A percentile compares a stretch with the other conserved stretches of the same genome.
These are phyloP conservation scores for Cajanus cajan DNA, from an alignment of 306 rosid species.

Conservation along the genomic window DNA sequence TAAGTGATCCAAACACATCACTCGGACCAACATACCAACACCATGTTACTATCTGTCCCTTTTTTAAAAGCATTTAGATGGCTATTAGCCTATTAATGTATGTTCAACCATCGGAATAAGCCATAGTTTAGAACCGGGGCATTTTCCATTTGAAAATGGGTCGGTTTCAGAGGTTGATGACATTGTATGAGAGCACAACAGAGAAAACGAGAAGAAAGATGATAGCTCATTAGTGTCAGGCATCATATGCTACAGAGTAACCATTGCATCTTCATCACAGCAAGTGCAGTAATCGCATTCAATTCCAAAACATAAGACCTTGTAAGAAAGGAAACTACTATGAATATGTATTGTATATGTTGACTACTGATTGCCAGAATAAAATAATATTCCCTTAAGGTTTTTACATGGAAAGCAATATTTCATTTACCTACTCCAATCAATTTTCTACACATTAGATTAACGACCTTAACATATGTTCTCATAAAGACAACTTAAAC, in stretches of 20 bases:
- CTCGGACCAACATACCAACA: too few relatives aligned
- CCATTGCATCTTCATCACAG: conserved; percentile 15
- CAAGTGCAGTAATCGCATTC: background rate
- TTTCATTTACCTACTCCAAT: conserved; percentile 19
- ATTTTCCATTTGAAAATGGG: background rate
- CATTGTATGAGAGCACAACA: background rate
- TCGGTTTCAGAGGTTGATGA: background rate
- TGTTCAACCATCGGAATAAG: background rate
- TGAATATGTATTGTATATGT: background rate
- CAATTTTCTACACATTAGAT: background rate
- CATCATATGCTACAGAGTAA: background rate
- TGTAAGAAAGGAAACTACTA: conserved; percentile 3
- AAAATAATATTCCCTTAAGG: conserved; percentile 22
- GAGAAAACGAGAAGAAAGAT: background rate
- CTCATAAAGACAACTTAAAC: conserved; percentile 4
- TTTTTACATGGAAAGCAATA: conserved; percentile 22
- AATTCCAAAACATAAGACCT: background rate
- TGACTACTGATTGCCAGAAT: conserved; percentile 4
- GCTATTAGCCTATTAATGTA: background rate
- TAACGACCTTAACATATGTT: conserved; percentile 22
- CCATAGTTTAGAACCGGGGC: background rate
- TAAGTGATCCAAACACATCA: too few relatives aligned
- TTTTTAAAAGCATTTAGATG: background rate
- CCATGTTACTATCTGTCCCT: background rate
- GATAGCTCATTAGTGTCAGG: background rate